phyloP scores from a whole-genome alignment of 2,329 filamentous ascomycete genomes.

The Trichoderma afroharzianum region DNA sequence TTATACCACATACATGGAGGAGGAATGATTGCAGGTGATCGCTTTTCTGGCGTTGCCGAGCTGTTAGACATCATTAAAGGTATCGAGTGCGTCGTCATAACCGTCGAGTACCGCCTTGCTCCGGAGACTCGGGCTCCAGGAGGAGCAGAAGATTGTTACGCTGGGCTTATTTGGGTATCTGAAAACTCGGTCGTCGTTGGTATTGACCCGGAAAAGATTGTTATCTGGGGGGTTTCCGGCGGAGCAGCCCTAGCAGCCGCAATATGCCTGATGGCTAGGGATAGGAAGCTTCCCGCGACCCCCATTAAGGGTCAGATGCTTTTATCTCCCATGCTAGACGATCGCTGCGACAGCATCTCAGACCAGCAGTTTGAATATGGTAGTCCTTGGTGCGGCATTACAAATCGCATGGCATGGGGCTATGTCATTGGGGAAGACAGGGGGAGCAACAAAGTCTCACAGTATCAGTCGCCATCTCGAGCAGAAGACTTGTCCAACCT shows the following conservation, averaged over 20 bases:
- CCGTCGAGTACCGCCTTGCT: constrained; percentile 25
- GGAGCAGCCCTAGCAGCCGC: constrained; percentile 25
- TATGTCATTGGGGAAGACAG: constrained; percentile 18
- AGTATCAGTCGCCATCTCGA: constrained; percentile 22
- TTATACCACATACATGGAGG: constrained; percentile 23
- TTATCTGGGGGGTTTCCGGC: constrained; percentile 21
- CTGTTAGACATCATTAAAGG: constrained; percentile 18
- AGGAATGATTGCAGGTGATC: constrained; percentile 21
- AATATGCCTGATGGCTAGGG: constrained; percentile 22
- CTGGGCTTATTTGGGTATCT: constrained; percentile 22
- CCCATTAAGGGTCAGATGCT: constrained; percentile 24
- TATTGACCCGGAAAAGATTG: constrained; percentile 20
- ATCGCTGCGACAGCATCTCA: constrained; percentile 20
- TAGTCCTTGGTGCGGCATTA: constrained; percentile 19
- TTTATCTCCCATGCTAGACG: constrained; percentile 24
- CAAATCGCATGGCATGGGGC: constrained; percentile 21
- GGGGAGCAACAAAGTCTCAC: constrained; percentile 16
- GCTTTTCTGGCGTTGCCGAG: constrained; percentile 19
- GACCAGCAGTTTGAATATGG: constrained; percentile 24
- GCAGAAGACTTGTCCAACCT: constrained; percentile 20
- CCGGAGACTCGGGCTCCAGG: constrained; percentile 24
- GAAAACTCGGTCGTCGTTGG: constrained; percentile 18
- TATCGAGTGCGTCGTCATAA: constrained; percentile 23
- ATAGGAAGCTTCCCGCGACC: constrained; percentile 14
- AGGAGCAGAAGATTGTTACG: constrained; percentile 22